Evolutionary conservation across 148 eudicot genomes (phyloP).

Genomic region (Silene uniflora): DNA sequence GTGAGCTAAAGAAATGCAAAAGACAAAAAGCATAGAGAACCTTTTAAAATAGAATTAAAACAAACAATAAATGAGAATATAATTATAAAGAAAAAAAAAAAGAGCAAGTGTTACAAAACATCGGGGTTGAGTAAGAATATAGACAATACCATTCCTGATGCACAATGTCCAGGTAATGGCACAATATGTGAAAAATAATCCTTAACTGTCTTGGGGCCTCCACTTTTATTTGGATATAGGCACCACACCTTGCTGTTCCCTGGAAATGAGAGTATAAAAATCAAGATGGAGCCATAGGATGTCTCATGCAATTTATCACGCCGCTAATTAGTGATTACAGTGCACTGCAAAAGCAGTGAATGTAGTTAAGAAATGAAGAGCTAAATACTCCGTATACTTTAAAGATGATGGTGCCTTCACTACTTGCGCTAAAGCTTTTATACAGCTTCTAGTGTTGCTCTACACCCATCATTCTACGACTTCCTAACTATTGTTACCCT

Average conservation of each 20-base stretch:
- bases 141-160: constrained; percentile 24
- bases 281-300: background rate
- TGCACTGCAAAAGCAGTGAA: background rate
- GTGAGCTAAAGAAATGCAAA: background rate
- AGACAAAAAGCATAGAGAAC: background rate
- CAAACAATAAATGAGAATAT: background rate
- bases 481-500: background rate
- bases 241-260: constrained; percentile 80
- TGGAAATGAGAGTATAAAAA: constrained; percentile 28
- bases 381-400: background rate
- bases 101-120: background rate
- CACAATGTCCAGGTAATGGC: constrained; percentile 22
- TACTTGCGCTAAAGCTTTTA: constrained; percentile 1
- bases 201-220: constrained; percentile 55
- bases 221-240: constrained; percentile 79
- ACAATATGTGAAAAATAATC: constrained; percentile 43
- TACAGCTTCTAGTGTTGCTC: background rate
- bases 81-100: too few species aligned
- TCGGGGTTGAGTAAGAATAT: background rate
- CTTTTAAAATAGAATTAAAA: background rate
- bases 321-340: background rate
- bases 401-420: background rate
- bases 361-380: background rate
- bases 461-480: background rate
- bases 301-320: constrained; percentile 4